A percentile compares a stretch with the other conserved stretches of the same genome.
Evolutionary conservation across 305 asterid genomes (phyloP).

Genomic region (Fraxinus dipetala): DNA sequence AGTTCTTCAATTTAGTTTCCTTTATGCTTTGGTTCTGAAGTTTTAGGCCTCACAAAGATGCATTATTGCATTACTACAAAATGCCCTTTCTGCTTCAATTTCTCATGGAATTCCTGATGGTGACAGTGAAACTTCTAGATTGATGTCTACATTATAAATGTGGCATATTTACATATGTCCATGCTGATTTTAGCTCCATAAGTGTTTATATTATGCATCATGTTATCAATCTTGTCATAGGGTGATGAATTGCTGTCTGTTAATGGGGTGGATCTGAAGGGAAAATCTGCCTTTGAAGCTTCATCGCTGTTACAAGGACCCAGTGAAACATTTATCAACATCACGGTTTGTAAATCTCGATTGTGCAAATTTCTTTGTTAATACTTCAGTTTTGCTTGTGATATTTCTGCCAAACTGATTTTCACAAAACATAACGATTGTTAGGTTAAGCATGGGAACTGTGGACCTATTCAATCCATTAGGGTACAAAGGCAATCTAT

Average conservation of each 20-base stretch:
- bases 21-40: background rate
- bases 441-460: conserved; percentile 91
- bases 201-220: conserved; percentile 10
- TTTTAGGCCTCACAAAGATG: conserved; percentile 2
- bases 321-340: conserved; percentile 71
- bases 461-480: conserved; percentile 80
- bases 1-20: background rate
- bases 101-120: background rate
- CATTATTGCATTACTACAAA: background rate
- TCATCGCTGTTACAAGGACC: conserved; percentile 90
- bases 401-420: conserved; percentile 25
- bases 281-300: conserved; percentile 91
- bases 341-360: conserved; percentile 46
- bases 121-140: background rate
- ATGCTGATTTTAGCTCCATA: conserved; percentile 17
- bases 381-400: conserved; percentile 17
- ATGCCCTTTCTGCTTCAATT: background rate
- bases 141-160: conserved; percentile 6
- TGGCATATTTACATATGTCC: background rate
- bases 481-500: conserved; percentile 81
- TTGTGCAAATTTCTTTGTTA: conserved; percentile 19
- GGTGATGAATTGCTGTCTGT: conserved; percentile 87
- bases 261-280: conserved; percentile 78
- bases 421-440: conserved; percentile 23
- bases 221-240: conserved; percentile 35